phyloP scores from a whole-genome alignment of 2,329 filamentous ascomycete species.

The Ophiostoma australiae region DNA sequence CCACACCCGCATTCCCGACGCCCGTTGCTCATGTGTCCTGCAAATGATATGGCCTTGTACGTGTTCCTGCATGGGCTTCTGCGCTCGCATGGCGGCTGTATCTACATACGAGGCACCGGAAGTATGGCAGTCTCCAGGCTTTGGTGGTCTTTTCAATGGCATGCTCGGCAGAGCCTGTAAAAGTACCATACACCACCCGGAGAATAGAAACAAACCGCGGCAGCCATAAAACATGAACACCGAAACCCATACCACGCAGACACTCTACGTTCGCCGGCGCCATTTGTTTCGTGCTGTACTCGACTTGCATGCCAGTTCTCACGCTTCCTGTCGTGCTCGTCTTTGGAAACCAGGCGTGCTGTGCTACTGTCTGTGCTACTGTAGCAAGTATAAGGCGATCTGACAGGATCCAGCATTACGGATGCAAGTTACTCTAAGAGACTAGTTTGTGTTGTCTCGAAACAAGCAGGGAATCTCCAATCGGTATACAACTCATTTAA shows the following conservation, averaged over 20 bases:
- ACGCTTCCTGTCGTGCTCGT: conserved; percentile 18
- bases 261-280: background rate
- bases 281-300: background rate
- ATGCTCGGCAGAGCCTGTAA: background rate
- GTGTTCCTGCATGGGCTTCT: conserved; percentile 7
- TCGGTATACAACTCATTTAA: too few relatives aligned
- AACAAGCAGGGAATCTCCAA: too few relatives aligned
- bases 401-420: background rate
- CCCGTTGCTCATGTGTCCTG: background rate
- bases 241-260: background rate
- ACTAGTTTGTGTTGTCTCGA: too few relatives aligned
- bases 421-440: background rate
- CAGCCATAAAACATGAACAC: too few relatives aligned
- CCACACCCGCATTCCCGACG: conserved; percentile 11
- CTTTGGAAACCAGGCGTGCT: conserved; percentile 18
- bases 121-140: background rate
- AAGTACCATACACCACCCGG: conserved; percentile 2
- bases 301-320: background rate
- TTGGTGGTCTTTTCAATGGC: background rate
- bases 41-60: background rate
- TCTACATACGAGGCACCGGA: background rate
- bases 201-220: background rate
- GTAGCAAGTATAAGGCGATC: conserved; percentile 18
- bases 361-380: conserved; percentile 21
- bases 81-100: background rate